phyloP scores from a whole-genome alignment of 2,329 filamentous ascomycete species.

The Neopestalotiopsis sp. region DNA sequence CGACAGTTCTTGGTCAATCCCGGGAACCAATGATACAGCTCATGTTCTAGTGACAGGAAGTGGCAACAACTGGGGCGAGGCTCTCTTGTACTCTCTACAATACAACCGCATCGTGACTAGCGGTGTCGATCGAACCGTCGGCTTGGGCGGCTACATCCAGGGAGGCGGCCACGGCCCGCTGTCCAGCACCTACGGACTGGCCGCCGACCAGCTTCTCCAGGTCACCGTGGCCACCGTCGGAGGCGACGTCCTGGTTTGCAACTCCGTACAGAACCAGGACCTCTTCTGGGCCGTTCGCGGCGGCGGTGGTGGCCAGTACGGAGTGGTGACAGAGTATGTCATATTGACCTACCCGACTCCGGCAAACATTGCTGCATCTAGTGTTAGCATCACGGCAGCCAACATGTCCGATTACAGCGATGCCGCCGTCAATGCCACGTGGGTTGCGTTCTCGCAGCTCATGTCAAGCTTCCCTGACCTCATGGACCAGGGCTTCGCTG shows the following conservation, averaged over 20 bases:
- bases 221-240: constrained; percentile 60
- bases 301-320: constrained; percentile 65
- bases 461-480: constrained; percentile 9
- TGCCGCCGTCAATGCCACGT: neutral
- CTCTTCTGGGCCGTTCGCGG: constrained; percentile 69
- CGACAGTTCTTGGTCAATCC: constrained; percentile 27
- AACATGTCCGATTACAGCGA: constrained; percentile 5
- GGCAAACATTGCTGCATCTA: neutral
- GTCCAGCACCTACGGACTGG: constrained; percentile 59
- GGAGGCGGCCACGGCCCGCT: constrained; percentile 65
- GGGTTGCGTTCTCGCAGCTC: neutral
- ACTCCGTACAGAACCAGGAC: constrained; percentile 53
- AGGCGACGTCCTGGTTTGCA: constrained; percentile 54
- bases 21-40: constrained; percentile 23
- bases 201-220: constrained; percentile 63
- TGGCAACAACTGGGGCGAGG: constrained; percentile 26
- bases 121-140: constrained; percentile 5
- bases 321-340: constrained; percentile 53
- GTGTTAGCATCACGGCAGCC: constrained; percentile 1
- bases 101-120: neutral
- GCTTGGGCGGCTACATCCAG: constrained; percentile 10
- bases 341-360: neutral
- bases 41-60: constrained; percentile 27
- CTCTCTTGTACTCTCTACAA: constrained; percentile 22
- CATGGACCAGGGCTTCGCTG: constrained; percentile 7